A percentile compares a stretch with the other conserved stretches of the same genome.
Conservation (phyloP, 768 basidiomycete species). For the Auricularia cornea region DNA sequence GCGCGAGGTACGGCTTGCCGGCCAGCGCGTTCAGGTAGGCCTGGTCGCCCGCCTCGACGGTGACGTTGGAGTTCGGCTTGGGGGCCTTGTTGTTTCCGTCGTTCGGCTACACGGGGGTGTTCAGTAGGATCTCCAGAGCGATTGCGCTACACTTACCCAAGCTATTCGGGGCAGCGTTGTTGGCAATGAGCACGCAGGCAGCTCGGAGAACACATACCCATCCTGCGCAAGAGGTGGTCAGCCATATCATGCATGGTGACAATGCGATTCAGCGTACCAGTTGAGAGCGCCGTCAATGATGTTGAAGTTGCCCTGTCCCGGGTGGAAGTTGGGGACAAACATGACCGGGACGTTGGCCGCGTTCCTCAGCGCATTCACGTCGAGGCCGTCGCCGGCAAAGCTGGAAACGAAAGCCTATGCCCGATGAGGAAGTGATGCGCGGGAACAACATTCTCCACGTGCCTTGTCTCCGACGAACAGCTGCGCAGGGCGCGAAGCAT, state of each 20-base stretch:
- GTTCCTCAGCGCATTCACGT: background rate
- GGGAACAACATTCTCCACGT: background rate
- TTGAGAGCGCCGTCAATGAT: background rate
- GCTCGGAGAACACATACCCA: background rate
- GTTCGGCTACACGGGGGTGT: background rate
- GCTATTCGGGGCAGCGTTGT: too few species aligned
- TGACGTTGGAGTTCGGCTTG: background rate
- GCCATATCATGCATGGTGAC: background rate
- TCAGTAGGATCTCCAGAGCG: too few species aligned
- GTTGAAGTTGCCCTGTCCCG: background rate
- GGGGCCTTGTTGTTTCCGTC: conserved; percentile 1
- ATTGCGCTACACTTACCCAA: too few species aligned
- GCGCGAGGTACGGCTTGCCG: background rate
- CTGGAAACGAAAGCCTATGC: background rate
- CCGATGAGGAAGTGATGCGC: background rate
- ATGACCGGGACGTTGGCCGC: background rate
- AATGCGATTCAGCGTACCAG: background rate
- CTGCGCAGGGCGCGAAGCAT: background rate
- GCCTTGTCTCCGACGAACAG: background rate
- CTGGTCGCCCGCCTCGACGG: background rate
- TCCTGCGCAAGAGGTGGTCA: background rate
- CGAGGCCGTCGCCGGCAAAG: background rate
- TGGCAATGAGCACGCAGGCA: too few species aligned
- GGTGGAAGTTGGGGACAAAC: background rate
- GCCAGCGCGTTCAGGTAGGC: background rate